Conservation (phyloP, 2,329 filamentous ascomycete species). For the Aspergillus unguis region DNA sequence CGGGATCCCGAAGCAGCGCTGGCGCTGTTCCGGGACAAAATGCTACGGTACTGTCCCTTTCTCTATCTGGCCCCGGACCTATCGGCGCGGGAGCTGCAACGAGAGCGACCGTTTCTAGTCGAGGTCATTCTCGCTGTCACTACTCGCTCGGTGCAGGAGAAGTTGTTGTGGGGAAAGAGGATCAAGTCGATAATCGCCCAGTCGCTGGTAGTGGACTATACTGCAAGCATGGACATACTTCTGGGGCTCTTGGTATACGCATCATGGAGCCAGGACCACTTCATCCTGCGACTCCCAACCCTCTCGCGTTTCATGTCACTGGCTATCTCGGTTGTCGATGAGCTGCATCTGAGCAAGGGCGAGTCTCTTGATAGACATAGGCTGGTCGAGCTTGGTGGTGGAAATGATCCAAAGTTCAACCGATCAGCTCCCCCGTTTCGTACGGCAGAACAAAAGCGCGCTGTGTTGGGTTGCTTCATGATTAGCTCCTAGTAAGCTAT, state of each 20-base stretch:
- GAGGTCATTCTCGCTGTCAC: background rate
- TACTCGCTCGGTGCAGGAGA: background rate
- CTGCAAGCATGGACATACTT: conserved; percentile 1
- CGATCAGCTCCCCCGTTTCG: background rate
- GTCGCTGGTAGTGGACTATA: background rate
- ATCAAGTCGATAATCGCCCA: background rate
- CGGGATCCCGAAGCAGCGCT: background rate
- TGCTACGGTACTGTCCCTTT: background rate
- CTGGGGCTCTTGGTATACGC: background rate
- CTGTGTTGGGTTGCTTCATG: conserved; percentile 2
- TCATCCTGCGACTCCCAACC: background rate
- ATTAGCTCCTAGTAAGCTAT: background rate
- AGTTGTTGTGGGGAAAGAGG: background rate
- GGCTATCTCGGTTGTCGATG: background rate
- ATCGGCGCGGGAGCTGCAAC: background rate
- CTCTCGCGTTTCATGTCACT: background rate
- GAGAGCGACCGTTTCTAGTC: conserved; percentile 2
- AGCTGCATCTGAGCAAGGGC: background rate
- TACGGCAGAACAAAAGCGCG: background rate
- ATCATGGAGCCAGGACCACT: background rate
- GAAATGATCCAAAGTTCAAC: background rate
- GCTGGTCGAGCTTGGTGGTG: background rate
- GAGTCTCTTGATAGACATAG: background rate
- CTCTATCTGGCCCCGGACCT: background rate
- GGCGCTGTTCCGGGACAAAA: background rate